A percentile compares a stretch with the other conserved stretches of the same genome.
Conservation (phyloP, 305 asterid genomes). For the Rubia balearica region DNA sequence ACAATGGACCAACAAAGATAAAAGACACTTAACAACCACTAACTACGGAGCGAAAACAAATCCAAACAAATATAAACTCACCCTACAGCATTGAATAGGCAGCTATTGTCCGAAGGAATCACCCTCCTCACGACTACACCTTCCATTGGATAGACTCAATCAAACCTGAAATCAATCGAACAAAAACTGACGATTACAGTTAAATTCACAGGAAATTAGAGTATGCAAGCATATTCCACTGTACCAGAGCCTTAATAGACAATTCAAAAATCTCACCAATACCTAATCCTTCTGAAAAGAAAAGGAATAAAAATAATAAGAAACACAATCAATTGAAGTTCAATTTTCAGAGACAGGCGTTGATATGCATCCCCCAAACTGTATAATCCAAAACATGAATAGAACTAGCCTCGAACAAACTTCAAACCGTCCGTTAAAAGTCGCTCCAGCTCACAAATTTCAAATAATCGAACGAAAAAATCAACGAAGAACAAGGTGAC, state of each 20-base stretch:
- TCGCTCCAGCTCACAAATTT: background rate
- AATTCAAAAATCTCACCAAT: background rate
- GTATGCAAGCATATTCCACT: background rate
- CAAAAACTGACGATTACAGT: background rate
- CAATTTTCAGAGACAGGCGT: background rate
- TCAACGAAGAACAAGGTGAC: background rate
- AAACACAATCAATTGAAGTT: background rate
- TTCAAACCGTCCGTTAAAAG: background rate
- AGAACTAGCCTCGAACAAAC: background rate
- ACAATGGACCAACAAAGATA: conserved; percentile 17
- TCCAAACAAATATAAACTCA: conserved; percentile 26
- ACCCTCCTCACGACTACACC: conserved; percentile 71
- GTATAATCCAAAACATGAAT: background rate
- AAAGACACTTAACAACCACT: background rate
- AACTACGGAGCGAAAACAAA: background rate
- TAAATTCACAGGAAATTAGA: background rate
- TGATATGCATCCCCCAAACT: background rate
- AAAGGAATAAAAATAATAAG: background rate
- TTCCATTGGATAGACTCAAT: conserved; percentile 38
- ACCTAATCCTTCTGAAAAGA: background rate
- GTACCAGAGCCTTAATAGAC: background rate
- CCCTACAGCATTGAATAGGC: conserved; percentile 98
- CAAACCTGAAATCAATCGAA: conserved; percentile 32
- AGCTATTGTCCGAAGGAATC: conserved; percentile 91
- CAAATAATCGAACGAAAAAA: background rate